phyloP scores from a whole-genome alignment of 2,329 filamentous ascomycete species.

The Sporothrix pseudoabietina region DNA sequence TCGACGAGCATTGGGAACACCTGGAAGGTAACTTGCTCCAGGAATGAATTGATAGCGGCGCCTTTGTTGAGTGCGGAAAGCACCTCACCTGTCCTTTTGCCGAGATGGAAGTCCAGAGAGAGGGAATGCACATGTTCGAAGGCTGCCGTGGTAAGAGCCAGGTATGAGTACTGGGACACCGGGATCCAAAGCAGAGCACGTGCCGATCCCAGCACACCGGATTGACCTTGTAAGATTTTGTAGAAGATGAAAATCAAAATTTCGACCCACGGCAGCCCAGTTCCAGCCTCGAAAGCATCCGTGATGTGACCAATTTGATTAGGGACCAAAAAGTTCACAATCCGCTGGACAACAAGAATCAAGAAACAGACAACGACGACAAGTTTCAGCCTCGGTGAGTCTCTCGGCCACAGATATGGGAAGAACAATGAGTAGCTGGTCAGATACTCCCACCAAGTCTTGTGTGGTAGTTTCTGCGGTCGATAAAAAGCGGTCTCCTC shows the following conservation, averaged over 20 bases:
- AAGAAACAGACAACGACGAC: constrained; percentile 80
- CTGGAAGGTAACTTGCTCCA: constrained; percentile 95
- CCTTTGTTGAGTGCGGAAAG: constrained; percentile 95
- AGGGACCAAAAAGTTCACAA: constrained; percentile 85
- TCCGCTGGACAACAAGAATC: constrained; percentile 76
- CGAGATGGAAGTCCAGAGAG: constrained; percentile 93
- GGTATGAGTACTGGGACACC: constrained; percentile 94
- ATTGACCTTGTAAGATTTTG: constrained; percentile 82
- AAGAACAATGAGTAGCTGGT: constrained; percentile 92
- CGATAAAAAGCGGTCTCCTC: constrained; percentile 82
- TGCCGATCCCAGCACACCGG: constrained; percentile 80
- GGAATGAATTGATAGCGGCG: constrained; percentile 91
- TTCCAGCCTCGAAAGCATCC: constrained; percentile 61
- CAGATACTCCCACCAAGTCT: constrained; percentile 95
- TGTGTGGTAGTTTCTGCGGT: constrained; percentile 80
- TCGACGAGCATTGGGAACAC: constrained; percentile 95
- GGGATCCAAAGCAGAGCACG: constrained; percentile 92
- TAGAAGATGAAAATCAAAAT: constrained; percentile 77
- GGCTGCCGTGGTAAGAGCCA: constrained; percentile 87
- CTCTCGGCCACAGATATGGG: constrained; percentile 93
- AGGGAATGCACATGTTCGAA: constrained; percentile 97
- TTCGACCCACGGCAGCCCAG: constrained; percentile 67
- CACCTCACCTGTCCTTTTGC: constrained; percentile 95
- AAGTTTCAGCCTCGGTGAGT: constrained; percentile 70
- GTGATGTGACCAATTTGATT: constrained; percentile 78